Percentiles rank a stretch among this genome's conserved stretches.
Evolutionary conservation across 805 yeast genomes (phyloP).

Genomic region (Kodamaea restingae): DNA sequence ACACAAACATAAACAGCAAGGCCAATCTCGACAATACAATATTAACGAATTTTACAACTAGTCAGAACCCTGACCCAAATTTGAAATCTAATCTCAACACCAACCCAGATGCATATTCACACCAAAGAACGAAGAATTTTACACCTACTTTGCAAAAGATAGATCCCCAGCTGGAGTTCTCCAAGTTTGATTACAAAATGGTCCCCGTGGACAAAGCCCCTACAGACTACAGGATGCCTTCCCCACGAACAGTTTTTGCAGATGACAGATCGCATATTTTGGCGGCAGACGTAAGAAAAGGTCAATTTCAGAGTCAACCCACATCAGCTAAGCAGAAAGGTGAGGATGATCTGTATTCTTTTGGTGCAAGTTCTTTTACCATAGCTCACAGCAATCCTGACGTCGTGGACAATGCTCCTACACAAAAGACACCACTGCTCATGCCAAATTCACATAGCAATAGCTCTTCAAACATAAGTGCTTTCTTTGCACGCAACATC

Average conservation of each 20-base stretch:
- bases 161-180: not conserved
- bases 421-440: not conserved
- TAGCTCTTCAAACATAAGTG: conserved; percentile 11
- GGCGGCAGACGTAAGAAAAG: not conserved
- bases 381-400: conserved; percentile 19
- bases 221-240: not conserved
- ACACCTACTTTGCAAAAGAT: not conserved
- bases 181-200: not conserved
- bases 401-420: conserved; percentile 1
- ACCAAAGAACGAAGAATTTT: not conserved
- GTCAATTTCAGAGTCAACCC: not conserved
- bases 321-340: not conserved
- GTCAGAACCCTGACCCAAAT: no score
- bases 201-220: not conserved
- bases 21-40: no score
- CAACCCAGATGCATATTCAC: no score
- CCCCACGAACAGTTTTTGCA: not conserved
- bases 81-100: no score
- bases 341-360: conserved; percentile 28
- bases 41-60: no score
- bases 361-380: conserved; percentile 34
- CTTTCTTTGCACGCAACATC: conserved; percentile 12
- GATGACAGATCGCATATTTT: not conserved
- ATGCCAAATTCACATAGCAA: conserved; percentile 7
- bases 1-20: no score